Evolutionary conservation across 148 eudicot species (phyloP), one percentile per base, ranked within the genome.

Genomic region (Cornus suecica): DNA sequence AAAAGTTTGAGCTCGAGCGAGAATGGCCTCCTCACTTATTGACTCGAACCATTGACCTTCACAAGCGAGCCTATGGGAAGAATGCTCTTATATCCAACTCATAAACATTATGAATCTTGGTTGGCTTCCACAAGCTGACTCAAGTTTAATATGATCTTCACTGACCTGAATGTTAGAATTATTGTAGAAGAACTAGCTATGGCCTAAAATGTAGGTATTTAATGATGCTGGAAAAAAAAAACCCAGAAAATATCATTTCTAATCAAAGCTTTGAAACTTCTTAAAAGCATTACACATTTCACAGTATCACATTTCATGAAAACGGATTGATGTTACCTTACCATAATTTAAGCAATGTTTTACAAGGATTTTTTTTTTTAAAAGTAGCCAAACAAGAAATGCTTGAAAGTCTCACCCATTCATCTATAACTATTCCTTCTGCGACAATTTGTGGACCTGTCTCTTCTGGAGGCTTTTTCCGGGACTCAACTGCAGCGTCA

Each of bases 341-440:
- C 1, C 24, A 58, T 18, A 58, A 20, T 13, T 48, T 1, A 48
- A 48, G 54, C 18, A 48, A 48, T 48, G 62, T n/a, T n/a, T n/a
- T 22, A 58, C 8, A n/a, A 20, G 6, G 24, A n/a, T n/a, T n/a
- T n/a, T n/a, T n/a, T n/a, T n/a, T n/a, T n/a, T n/a, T n/a, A n/a
- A n/a, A n/a, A n/a, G n/a, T n/a, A n/a, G n/a, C n/a, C n/a, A n/a
- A 58, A n/a, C n/a, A n/a, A n/a, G n/a, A n/a, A 16, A 54, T 9
- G 20, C 22, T 14, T 14, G 18, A 16, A 54, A 58, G 24, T 58
- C 87, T 74, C 42, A 86, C 92, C 90, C 92, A 88, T 86, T 86
- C 92, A 74, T 88, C 91, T 64, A 88, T 88, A 11, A 88, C 83
- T 20, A 86, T 89, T 62, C 92, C 92, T 70, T 88, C 92, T 0